Percentiles rank a stretch among this genome's conserved stretches.
Evolutionary conservation across 1,139 yeast genomes (phyloP).

Genomic region (Blastobotrys persicus): DNA sequence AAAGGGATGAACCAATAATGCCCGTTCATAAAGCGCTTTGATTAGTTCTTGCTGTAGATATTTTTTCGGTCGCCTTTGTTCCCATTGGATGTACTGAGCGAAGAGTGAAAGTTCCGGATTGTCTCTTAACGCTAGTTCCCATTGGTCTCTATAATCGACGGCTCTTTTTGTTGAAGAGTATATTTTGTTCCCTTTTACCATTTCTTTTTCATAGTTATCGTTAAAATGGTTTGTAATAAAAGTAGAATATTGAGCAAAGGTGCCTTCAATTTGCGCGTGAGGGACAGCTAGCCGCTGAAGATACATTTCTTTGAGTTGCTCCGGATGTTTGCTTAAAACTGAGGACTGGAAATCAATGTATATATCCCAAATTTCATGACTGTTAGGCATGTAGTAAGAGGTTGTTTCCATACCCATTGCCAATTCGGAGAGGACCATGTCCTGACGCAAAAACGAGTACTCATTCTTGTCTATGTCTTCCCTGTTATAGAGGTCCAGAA

Average conservation of each 20-base stretch:
- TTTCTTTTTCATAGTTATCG: conserved; percentile 41
- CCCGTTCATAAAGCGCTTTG: conserved; percentile 29
- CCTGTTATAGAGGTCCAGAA: conserved; percentile 24
- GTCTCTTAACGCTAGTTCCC: conserved; percentile 25
- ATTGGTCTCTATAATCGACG: conserved; percentile 23
- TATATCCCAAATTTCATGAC: conserved; percentile 42
- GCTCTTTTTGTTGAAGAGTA: conserved; percentile 36
- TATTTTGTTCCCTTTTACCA: conserved; percentile 43
- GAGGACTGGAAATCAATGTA: conserved; percentile 23
- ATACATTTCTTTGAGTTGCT: conserved; percentile 34
- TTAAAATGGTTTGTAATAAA: conserved; percentile 40
- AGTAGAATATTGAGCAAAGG: conserved; percentile 45
- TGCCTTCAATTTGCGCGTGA: conserved; percentile 44
- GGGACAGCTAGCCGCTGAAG: conserved; percentile 44
- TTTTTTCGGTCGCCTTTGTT: conserved; percentile 18
- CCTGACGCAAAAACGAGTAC: background rate
- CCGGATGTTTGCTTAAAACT: conserved; percentile 14
- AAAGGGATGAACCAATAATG: conserved; percentile 22
- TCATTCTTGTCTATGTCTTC: background rate
- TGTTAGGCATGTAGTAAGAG: conserved; percentile 40
- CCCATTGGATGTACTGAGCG: conserved; percentile 36
- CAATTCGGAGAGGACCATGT: conserved; percentile 11
- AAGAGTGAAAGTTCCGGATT: conserved; percentile 23
- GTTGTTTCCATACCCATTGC: conserved; percentile 32
- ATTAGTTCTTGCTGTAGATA: conserved; percentile 20